Evolutionary conservation across 495 filamentous ascomycete genomes (phyloP), one percentile per base, ranked within the genome.

Genomic region (Podospora comata): DNA sequence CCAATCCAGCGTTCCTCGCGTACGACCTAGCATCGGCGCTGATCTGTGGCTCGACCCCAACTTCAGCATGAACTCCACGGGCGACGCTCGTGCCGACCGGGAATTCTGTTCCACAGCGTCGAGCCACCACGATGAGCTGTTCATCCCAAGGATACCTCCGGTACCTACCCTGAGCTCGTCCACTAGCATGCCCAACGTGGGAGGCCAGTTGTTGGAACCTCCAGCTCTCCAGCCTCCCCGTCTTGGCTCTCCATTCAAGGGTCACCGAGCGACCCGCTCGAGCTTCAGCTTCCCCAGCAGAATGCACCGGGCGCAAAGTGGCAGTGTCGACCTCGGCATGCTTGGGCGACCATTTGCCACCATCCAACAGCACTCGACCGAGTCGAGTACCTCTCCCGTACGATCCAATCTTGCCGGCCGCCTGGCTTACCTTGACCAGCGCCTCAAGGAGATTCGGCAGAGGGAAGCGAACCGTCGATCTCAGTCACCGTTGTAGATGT

Each of bases 261-360:
- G 80, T 1, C 39, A 48, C 39, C 39, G 39, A 11, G 80, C 73
- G 23, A 65, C 76, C 19, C 74, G 71, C 57, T 79, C 82, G 1
- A 83, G 81, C 70, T 77, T 79, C 60, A 85, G 80, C 70, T 86
- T 85, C 67, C 82, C 84, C 19, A 83, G 81, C 65, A 76, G 84
- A 13, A 54, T 82, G 13, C 75, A 76, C 23, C 73, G 75, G 19
- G 76, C 75, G 60, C 74, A 79, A 34, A 77, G 80, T 16, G 76
- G 70, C 30, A 80, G 74, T 66, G 77, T 84, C 48, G 79, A 77
- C 26, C 65, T 81, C 59, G 77, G 78, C 9, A 79, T 82, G 64
- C 72, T 83, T 20, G 78, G 80, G 20, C 77, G 78, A 26, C 82
- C 82, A 11, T 83, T 83, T 65, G 77, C 81, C n/a, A 83, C 79